These are phyloP conservation scores for Phalaenopsis hybrid DNA, from an alignment of 116 monocot genomes.

Conservation along the genomic window DNA sequence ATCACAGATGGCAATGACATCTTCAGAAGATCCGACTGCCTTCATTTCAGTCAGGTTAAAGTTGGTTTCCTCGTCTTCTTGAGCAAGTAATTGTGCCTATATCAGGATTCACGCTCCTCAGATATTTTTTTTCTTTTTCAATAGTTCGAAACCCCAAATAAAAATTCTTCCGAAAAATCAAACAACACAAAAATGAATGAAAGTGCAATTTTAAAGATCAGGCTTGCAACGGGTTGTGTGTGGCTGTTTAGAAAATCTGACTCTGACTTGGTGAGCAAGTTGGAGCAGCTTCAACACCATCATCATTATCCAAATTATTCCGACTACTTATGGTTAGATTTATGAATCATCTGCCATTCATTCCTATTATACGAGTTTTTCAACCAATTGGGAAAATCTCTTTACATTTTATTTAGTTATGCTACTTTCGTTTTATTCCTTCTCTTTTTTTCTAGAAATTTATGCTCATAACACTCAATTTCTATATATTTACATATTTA, in stretches of 20 bases:
- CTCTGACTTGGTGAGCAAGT: too few relatives aligned
- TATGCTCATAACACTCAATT: too few relatives aligned
- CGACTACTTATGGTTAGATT: not conserved
- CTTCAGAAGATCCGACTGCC: conserved; percentile 12
- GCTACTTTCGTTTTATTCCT: not conserved
- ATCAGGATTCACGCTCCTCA: not conserved
- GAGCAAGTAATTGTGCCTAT: conserved; percentile 80
- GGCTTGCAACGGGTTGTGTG: too few relatives aligned
- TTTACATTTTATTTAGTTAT: not conserved
- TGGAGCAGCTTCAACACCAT: too few relatives aligned
- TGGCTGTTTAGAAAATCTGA: too few relatives aligned
- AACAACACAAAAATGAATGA: not conserved
- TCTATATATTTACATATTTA: too few relatives aligned
- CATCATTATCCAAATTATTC: not conserved
- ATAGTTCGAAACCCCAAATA: not conserved
- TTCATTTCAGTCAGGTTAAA: conserved; percentile 9
- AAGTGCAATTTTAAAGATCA: not conserved
- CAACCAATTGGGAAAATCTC: too few relatives aligned
- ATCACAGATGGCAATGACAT: conserved; percentile 19
- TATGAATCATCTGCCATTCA: too few relatives aligned
- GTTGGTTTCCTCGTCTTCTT: conserved; percentile 42
- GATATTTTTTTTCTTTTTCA: too few relatives aligned
- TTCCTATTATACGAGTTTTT: too few relatives aligned
- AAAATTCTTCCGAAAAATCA: not conserved
- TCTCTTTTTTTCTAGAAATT: too few relatives aligned